Evolutionary conservation across 805 yeast genomes (phyloP), one percentile per base, ranked within the genome.

Genomic region (Yamadazyma kitorensis): DNA sequence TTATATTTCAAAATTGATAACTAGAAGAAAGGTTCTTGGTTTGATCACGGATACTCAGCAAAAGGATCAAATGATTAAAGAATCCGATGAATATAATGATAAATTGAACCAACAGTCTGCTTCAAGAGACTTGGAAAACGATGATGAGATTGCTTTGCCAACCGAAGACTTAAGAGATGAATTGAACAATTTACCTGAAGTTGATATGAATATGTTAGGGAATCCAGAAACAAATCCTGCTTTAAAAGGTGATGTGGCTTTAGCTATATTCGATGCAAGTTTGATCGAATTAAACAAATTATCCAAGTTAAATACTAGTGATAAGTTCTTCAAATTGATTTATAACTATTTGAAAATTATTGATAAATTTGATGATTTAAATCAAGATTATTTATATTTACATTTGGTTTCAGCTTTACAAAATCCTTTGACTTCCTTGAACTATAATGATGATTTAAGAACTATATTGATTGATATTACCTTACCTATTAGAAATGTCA

Each of bases 181-280:
- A 48, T 68, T 89, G 51, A 78, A 80, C 37, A 73, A 75, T 33
- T 69, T 89, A 42, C 96, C 97, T 0, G 96, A 88, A 44, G 85
- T 88, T 20, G 93, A 88, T 52, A 71, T 86, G 67, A 81, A 79
- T 49, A 80, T 86, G 71, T 68, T 89, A 45, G 97, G 96, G 17
- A 79, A 80, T 42, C 80, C 82, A n/a, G 94, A 86, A 31, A 76
- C 86, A 17, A 91, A 44, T 78, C 80, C 66, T 78, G 91, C 66
- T 61, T 79, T 50, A 79, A 80, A 37, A 64, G 80, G 63, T 58
- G 78, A 49, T 41, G 66, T 67, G 19, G 71, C 69, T n/a, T 58
- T 67, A 37, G 58, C 71, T 1, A 52, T 65, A 5, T 67, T 58
- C 49, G 59, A 60, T 51, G 41, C 59, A 46, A 51, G 31, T 20